Conservation (phyloP, 176 grass and related monocot species). For the Musa troglodytarum region DNA sequence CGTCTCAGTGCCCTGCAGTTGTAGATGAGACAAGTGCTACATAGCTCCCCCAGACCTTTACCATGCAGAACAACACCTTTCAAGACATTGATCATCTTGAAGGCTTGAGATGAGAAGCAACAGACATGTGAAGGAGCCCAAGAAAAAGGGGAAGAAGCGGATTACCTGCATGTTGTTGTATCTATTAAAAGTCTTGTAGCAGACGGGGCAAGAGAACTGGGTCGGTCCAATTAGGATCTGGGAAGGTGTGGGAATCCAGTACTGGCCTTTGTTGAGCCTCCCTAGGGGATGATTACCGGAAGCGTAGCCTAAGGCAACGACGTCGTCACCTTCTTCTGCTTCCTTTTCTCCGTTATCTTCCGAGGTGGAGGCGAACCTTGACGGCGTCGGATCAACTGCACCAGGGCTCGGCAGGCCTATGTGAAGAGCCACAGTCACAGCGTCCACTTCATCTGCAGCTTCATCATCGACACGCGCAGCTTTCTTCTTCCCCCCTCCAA, state of each 20-base stretch:
- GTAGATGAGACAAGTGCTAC: conserved; percentile 19
- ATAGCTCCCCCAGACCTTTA: conserved; percentile 24
- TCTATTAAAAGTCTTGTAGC: conserved; percentile 95
- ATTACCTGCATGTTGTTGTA: conserved; percentile 99
- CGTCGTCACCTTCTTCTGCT: conserved; percentile 35
- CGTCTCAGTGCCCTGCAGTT: conserved; percentile 2
- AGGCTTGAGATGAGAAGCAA: not conserved
- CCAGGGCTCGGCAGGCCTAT: conserved; percentile 56
- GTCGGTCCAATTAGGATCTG: conserved; percentile 97
- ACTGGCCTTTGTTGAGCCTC: conserved; percentile 95
- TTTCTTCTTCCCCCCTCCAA: conserved; percentile 26
- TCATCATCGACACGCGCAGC: conserved; percentile 30
- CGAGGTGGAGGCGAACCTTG: conserved; percentile 32
- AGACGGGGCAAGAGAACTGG: conserved; percentile 98
- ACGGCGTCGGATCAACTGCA: conserved; percentile 53
- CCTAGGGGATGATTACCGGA: conserved; percentile 56
- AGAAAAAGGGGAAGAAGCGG: no score
- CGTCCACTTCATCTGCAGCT: conserved; percentile 60
- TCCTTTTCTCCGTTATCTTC: conserved; percentile 32
- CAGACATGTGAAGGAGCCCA: no score
- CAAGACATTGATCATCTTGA: conserved; percentile 10
- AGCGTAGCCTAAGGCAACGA: conserved; percentile 55
- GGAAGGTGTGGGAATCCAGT: conserved; percentile 98
- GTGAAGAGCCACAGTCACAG: conserved; percentile 58
- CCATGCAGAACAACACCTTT: not conserved